Percentiles rank a stretch among this genome's conserved stretches.
Conservation (phyloP, 768 basidiomycete genomes). For the Wakefieldia striispora region DNA sequence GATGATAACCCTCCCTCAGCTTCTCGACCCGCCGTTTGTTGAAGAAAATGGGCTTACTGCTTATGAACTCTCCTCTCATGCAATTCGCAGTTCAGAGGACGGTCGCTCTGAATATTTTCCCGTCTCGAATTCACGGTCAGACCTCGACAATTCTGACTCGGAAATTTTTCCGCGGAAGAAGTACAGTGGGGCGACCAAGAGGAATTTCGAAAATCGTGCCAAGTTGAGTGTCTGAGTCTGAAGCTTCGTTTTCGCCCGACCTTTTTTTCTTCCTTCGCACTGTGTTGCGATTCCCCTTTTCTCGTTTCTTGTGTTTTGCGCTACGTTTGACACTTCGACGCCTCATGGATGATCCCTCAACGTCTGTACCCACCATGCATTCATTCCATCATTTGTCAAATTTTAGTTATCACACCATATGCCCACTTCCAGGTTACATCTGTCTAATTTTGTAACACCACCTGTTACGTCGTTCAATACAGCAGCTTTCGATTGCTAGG, state of each 20-base stretch:
- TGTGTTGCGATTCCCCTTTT: background rate
- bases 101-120: constrained; percentile 33
- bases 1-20: constrained; percentile 29
- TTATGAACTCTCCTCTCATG: constrained; percentile 27
- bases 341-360: constrained; percentile 22
- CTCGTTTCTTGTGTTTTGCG: constrained; percentile 1
- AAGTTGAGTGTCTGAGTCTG: constrained; percentile 28
- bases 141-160: constrained; percentile 29
- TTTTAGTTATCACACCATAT: constrained; percentile 21
- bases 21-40: constrained; percentile 21
- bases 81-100: constrained; percentile 19
- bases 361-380: constrained; percentile 23
- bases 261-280: constrained; percentile 4
- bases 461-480: constrained; percentile 14
- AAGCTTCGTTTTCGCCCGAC: constrained; percentile 3
- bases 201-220: constrained; percentile 23
- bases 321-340: constrained; percentile 18
- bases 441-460: constrained; percentile 34
- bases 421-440: constrained; percentile 19
- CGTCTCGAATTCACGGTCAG: constrained; percentile 36
- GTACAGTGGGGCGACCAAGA: constrained; percentile 17
- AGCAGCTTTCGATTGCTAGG: constrained; percentile 13
- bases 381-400: constrained; percentile 20
- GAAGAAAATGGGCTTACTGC: constrained; percentile 24
- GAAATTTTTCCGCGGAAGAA: constrained; percentile 25